phyloP scores from a whole-genome alignment of 2,329 filamentous ascomycete genomes.

The Akanthomyces muscarius region DNA sequence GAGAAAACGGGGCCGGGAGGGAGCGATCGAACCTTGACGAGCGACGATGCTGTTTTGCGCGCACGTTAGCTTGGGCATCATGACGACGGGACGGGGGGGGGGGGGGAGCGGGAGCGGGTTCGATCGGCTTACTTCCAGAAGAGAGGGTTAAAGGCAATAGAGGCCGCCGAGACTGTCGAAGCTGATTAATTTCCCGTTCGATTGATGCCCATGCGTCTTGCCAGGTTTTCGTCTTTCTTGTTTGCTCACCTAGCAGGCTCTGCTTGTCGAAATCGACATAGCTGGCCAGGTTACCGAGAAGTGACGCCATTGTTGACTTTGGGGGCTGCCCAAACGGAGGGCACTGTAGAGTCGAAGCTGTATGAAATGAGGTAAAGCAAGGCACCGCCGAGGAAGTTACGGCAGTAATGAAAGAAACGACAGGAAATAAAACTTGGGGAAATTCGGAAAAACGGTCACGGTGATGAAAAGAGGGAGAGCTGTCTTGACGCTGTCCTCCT shows the following conservation, averaged over 20 bases:
- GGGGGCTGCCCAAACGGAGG: background rate
- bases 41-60: slow-evolving; percentile 64
- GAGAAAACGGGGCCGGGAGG: background rate
- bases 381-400: too few relatives aligned
- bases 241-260: slow-evolving; percentile 61
- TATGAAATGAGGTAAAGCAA: background rate
- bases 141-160: slow-evolving; percentile 94
- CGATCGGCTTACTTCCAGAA: slow-evolving; percentile 85
- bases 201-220: background rate
- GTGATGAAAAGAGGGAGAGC: too few relatives aligned
- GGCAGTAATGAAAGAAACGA: too few relatives aligned
- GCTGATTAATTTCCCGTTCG: slow-evolving; percentile 19
- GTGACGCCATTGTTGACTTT: slow-evolving; percentile 35
- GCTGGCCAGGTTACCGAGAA: slow-evolving; percentile 48
- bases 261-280: slow-evolving; percentile 65
- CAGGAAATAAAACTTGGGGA: too few relatives aligned
- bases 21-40: slow-evolving; percentile 60
- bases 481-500: background rate
- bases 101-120: slow-evolving; percentile 11
- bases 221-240: background rate
- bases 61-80: slow-evolving; percentile 30
- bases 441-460: too few relatives aligned
- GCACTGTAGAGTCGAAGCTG: background rate
- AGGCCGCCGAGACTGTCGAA: slow-evolving; percentile 67
- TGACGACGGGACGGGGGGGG: slow-evolving; percentile 5